Evolutionary conservation across 2,329 filamentous ascomycete genomes (phyloP).

Genomic region (Verticillium klebahnii): DNA sequence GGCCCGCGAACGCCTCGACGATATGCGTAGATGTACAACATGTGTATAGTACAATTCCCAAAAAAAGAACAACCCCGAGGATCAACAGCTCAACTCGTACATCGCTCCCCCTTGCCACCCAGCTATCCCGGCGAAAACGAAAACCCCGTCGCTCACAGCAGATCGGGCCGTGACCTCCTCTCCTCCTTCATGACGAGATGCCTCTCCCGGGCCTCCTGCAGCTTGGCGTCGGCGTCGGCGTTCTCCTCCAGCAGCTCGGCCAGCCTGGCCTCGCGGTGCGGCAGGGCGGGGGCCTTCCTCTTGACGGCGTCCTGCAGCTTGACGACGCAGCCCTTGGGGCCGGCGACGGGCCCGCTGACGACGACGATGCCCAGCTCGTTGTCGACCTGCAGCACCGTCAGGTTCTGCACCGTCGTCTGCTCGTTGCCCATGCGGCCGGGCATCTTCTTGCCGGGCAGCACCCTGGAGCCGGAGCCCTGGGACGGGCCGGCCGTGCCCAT

Average conservation of each 20-base stretch:
- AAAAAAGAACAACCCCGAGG: background rate
- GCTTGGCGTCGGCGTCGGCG: slow-evolving; percentile 36
- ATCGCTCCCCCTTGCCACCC: slow-evolving; percentile 11
- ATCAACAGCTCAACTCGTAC: background rate
- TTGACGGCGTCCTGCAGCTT: slow-evolving; percentile 87
- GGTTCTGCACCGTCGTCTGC: slow-evolving; percentile 83
- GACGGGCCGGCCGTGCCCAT: slow-evolving; percentile 87
- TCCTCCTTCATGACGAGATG: slow-evolving; percentile 51
- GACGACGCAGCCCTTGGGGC: slow-evolving; percentile 82
- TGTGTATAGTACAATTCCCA: slow-evolving; percentile 31
- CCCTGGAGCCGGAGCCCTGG: slow-evolving; percentile 88
- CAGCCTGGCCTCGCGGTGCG: slow-evolving; percentile 42
- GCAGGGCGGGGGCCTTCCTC: slow-evolving; percentile 57
- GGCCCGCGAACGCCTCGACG: slow-evolving; percentile 5
- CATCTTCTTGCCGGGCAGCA: slow-evolving; percentile 97
- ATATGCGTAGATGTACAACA: slow-evolving; percentile 18
- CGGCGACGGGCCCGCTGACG: slow-evolving; percentile 80
- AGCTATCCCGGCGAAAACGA: background rate
- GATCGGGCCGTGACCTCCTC: slow-evolving; percentile 9
- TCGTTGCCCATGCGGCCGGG: slow-evolving; percentile 91
- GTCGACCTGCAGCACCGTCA: slow-evolving; percentile 85
- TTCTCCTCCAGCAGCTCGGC: slow-evolving; percentile 40
- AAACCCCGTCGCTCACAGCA: background rate
- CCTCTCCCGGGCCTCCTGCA: slow-evolving; percentile 43
- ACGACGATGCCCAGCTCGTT: slow-evolving; percentile 82